A percentile compares a stretch with the other conserved stretches of the same genome.
Conservation (phyloP, 306 rosid species). For the Luffa aegyptiaca region DNA sequence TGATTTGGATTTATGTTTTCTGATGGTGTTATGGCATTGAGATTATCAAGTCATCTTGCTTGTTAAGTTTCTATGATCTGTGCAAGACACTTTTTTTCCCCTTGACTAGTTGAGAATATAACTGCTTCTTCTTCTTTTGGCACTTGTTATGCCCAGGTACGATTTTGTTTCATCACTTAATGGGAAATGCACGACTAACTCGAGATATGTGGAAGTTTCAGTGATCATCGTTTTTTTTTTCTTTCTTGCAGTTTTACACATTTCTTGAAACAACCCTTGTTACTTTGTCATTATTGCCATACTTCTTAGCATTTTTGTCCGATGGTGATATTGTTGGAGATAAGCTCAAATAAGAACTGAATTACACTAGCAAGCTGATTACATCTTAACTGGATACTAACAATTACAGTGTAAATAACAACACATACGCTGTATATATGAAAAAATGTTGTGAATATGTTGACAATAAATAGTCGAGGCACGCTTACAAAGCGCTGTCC, state of each 20-base stretch:
- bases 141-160: not conserved
- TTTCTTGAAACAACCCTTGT: constrained; percentile 62
- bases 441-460: no score
- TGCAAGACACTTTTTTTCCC: not conserved
- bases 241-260: constrained; percentile 57
- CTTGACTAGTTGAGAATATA: not conserved
- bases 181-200: not conserved
- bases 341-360: no score
- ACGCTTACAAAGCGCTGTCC: no score
- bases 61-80: not conserved
- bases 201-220: not conserved
- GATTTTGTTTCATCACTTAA: not conserved
- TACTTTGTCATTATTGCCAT: constrained; percentile 44
- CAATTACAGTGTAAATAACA: no score
- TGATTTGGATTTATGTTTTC: not conserved
- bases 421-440: no score
- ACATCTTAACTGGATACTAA: no score
- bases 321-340: constrained; percentile 43
- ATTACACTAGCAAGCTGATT: no score
- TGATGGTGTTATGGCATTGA: not conserved
- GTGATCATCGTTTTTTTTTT: constrained; percentile 1
- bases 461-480: no score
- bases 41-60: not conserved
- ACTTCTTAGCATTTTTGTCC: constrained; percentile 46
- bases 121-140: not conserved